Evolutionary conservation across 139 green algal genomes (phyloP), one percentile per base, ranked within the genome.

Genomic region (Zygnema cylindricum): DNA sequence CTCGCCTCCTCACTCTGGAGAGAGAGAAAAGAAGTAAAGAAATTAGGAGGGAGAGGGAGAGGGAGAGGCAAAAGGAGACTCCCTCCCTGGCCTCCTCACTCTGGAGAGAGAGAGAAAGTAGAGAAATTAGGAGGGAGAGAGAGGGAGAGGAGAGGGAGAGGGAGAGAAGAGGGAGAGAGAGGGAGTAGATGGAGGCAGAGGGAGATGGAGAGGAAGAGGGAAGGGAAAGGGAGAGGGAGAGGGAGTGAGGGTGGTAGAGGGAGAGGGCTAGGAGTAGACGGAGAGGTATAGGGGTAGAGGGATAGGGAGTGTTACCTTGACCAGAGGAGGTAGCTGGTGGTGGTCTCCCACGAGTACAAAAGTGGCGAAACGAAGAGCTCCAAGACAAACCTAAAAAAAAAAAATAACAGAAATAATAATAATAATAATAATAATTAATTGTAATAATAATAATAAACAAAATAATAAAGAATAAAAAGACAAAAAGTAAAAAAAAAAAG

Each of bases 321-420:
- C 94, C 55, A 97, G 88, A 1, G 95, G 95, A 22, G 95, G 95
- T 40, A 97, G 93, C 92, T 97, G 95, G 86, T 96, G 88, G 86
- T 95, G 95, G 90, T 98, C 96, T 1, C 96, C 96, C 41, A 98
- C 96, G 83, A 98, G 89, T 16, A 94, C 92, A 79, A 97, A 98
- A 0, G 39, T 69, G 3, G 89, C 85, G 2, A 63, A 69, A 1
- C 95, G 79, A 71, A 99, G 91, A 0, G 97, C 93, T 0, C 93
- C 94, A 16, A 98, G 86, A 32, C 89, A 41, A 39, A 43, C 85
- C 85, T 90, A 69, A n/a, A n/a, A n/a, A n/a, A n/a, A n/a, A n/a
- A n/a, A n/a, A n/a, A n/a, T n/a, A n/a, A n/a, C n/a, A n/a, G n/a
- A n/a, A n/a, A n/a, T n/a, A n/a, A n/a, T n/a, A n/a, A n/a, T n/a